Evolutionary conservation across 169 alveolate species (phyloP).

Genomic region (Cryptosporidium xiaoi): DNA sequence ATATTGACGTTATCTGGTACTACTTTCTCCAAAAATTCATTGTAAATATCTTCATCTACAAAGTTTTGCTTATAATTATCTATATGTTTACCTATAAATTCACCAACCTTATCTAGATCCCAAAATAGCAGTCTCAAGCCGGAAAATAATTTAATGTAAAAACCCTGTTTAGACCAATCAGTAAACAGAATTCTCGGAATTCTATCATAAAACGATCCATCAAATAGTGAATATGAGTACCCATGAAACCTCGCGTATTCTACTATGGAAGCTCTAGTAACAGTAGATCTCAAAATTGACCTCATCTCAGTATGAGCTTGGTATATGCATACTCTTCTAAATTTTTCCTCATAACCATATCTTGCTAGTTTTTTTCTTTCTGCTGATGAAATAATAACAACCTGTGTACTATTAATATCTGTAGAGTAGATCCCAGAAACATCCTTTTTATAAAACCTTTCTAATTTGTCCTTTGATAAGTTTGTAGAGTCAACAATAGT

Average conservation of each 20-base stretch:
- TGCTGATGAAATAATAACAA: slow-evolving; percentile 25
- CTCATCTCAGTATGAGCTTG: slow-evolving; percentile 69
- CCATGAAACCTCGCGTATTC: slow-evolving; percentile 72
- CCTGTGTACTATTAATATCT: slow-evolving; percentile 36
- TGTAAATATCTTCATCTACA: slow-evolving; percentile 12
- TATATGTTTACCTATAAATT: slow-evolving; percentile 6
- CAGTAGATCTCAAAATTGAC: slow-evolving; percentile 56
- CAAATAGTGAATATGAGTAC: slow-evolving; percentile 53
- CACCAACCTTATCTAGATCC: slow-evolving; percentile 41
- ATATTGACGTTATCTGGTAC: slow-evolving; percentile 7
- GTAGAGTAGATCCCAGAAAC: slow-evolving; percentile 3
- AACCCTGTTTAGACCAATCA: slow-evolving; percentile 72
- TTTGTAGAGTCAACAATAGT: slow-evolving; percentile 43
- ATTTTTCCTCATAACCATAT: slow-evolving; percentile 30
- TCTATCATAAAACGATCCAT: slow-evolving; percentile 41
- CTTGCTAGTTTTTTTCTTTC: slow-evolving; percentile 58
- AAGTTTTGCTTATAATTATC: background rate
- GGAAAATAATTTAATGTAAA: slow-evolving; percentile 43
- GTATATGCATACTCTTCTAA: slow-evolving; percentile 57
- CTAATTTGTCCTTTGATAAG: slow-evolving; percentile 13
- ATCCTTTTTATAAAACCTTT: background rate
- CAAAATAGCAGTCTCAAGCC: slow-evolving; percentile 48
- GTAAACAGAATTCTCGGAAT: slow-evolving; percentile 39
- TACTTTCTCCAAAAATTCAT: slow-evolving; percentile 10
- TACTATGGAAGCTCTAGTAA: slow-evolving; percentile 42